phyloP scores from a whole-genome alignment of 441 rosid genomes.

The Bocquillonia castaneifolia region DNA sequence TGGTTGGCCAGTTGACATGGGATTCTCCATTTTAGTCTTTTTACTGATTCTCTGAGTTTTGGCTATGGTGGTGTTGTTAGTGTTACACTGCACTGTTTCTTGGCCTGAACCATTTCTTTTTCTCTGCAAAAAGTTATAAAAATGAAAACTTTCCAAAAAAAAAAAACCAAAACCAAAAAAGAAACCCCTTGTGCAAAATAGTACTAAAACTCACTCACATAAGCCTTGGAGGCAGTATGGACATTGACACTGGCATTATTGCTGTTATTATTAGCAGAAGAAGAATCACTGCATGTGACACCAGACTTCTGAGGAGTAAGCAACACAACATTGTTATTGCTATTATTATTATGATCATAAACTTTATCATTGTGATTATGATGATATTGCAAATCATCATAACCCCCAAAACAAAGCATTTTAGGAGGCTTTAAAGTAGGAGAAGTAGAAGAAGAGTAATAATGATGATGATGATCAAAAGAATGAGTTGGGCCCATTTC shows the following conservation, averaged over 20 bases:
- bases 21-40: conserved; percentile 41
- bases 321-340: conserved; percentile 17
- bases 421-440: conserved; percentile 32
- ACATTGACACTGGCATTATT: not conserved
- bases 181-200: not conserved
- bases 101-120: conserved; percentile 39
- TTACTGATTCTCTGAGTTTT: conserved; percentile 34
- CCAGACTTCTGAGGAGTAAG: conserved; percentile 31
- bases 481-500: conserved; percentile 14
- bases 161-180: not conserved
- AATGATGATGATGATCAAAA: conserved; percentile 17
- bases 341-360: not conserved
- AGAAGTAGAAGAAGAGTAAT: conserved; percentile 22
- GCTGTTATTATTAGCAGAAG: conserved; percentile 24
- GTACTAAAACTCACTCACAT: conserved; percentile 26
- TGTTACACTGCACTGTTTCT: conserved; percentile 20
- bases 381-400: not conserved
- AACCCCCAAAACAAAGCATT: conserved; percentile 76
- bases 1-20: conserved; percentile 34
- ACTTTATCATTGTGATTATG: not conserved
- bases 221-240: conserved; percentile 26
- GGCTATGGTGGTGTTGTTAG: not conserved
- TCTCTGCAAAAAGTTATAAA: conserved; percentile 28
- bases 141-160: not conserved
- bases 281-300: conserved; percentile 40